Base-by-base conservation (phyloP, 2,329 filamentous ascomycete species). In the Fusarium agapanthi region DNA sequence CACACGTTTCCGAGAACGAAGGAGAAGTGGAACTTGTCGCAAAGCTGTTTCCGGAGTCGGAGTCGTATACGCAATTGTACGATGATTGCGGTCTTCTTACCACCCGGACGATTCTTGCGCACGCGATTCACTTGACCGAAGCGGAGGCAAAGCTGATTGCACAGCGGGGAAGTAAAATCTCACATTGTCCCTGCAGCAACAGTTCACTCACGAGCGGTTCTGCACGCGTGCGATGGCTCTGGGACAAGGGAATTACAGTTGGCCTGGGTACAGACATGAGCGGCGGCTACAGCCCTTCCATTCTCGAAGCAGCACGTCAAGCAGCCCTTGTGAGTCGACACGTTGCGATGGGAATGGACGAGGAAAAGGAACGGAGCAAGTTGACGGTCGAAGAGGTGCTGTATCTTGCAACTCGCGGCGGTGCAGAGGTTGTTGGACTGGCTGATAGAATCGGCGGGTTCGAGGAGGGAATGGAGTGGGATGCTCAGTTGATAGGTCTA, bases 261-360 rank as follows among this genome's bases (percentile, higher is more conserved):
- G 95, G 96, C 0, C 84, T 99, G 1, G 96, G 96, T 0, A 98
- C 95, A 1, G 96, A 99, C 80, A 90, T 98, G 65, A 93, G 90
- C 75, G 96, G 95, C 6, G 96, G 96, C 0, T 98, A 95, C 80
- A 93, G 90, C 61, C 88, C 93, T 0, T 93, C 90, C 68, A 88
- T 98, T 15, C 87, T 98, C 1, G 93, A 96, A 73, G 91, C 94
- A n/a, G 93, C 91, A 47, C 84, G 95, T 20, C 93, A 96, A 78
- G 94, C 95, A 0, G 88, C 90, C 56, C 87, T 97, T 69, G 93
- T 95, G 2, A 94, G 91, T 72, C 85, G 95, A 35, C 90, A 92
- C 85, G 84, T 93, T 51, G 88, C 91, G 30, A 89, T 93, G 86
- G 80, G 82, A 18, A 67, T 80, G 13, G 62, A 68, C 1, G 81